These are phyloP conservation scores for Jamesozyma jinghongensis DNA, from an alignment of 805 yeast genomes.

Conservation along the genomic window DNA sequence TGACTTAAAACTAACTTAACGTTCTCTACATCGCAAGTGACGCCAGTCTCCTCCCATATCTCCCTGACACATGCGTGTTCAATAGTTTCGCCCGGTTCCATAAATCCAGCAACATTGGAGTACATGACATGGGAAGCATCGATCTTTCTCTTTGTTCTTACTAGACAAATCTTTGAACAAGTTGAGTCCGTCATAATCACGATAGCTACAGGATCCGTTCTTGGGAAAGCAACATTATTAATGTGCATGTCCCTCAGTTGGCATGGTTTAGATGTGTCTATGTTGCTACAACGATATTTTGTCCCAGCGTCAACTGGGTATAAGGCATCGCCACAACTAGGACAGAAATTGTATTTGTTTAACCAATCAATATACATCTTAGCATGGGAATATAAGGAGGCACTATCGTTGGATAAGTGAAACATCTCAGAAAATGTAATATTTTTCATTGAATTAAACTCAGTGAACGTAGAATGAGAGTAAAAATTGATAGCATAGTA, in stretches of 20 bases:
- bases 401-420: conserved; percentile 34
- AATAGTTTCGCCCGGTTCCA: conserved; percentile 90
- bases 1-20: conserved; percentile 65
- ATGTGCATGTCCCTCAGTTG: conserved; percentile 38
- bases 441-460: conserved; percentile 6
- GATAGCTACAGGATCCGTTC: conserved; percentile 85
- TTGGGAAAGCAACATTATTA: conserved; percentile 78
- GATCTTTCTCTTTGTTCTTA: conserved; percentile 55
- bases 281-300: conserved; percentile 40
- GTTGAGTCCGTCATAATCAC: conserved; percentile 62
- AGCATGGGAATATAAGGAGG: conserved; percentile 70
- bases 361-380: conserved; percentile 84
- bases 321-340: conserved; percentile 69
- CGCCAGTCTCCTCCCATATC: conserved; percentile 94
- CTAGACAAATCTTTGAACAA: conserved; percentile 57
- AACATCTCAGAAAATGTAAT: conserved; percentile 9
- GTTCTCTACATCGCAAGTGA: conserved; percentile 40
- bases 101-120: conserved; percentile 87
- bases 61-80: conserved; percentile 85
- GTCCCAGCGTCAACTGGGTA: conserved; percentile 64
- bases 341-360: conserved; percentile 62
- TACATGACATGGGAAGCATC: conserved; percentile 41
- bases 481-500: conserved; percentile 52
- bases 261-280: conserved; percentile 16
- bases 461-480: conserved; percentile 1